Percentiles rank a stretch among this genome's conserved stretches.
Conservation (phyloP, 352 stramenopile species). For the Phytopythium aichiense region DNA sequence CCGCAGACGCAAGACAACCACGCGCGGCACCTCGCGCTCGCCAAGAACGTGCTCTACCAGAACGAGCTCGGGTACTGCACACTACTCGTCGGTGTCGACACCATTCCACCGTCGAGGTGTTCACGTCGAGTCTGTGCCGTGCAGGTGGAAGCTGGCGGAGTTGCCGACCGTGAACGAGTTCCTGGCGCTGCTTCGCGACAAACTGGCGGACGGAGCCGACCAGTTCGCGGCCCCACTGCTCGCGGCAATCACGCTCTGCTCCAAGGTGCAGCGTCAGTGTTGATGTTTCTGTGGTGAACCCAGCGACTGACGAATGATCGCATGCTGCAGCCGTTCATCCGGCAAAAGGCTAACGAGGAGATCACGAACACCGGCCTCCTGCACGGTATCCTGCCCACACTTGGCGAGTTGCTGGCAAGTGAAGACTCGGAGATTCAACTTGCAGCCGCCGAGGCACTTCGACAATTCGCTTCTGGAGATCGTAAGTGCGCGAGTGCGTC, state of each 20-base stretch:
- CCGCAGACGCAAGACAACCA: conserved; percentile 64
- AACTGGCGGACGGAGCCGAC: conserved; percentile 36
- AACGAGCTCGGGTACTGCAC: conserved; percentile 52
- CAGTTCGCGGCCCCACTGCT: conserved; percentile 45
- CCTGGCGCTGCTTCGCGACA: conserved; percentile 48
- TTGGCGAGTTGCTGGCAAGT: conserved; percentile 59
- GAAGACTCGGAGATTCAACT: conserved; percentile 58
- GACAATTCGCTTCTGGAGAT: conserved; percentile 52
- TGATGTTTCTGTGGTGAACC: background rate
- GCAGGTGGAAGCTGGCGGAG: conserved; percentile 67
- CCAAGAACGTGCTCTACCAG: conserved; percentile 74
- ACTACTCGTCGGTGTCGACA: no score
- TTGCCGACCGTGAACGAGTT: conserved; percentile 60
- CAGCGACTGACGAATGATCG: background rate
- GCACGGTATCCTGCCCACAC: conserved; percentile 36
- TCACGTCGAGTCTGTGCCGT: background rate
- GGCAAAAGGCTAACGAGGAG: conserved; percentile 77
- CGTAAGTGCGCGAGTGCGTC: conserved; percentile 29
- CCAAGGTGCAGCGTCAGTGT: conserved; percentile 26
- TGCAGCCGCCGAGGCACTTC: conserved; percentile 46
- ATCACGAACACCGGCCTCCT: conserved; percentile 55
- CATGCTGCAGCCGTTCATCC: conserved; percentile 50
- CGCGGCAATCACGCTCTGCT: conserved; percentile 31
- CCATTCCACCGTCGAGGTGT: background rate
- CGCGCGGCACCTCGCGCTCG: conserved; percentile 63